A percentile compares a stretch with the other conserved stretches of the same genome.
Evolutionary conservation across 768 basidiomycete genomes (phyloP).

Genomic region (Leccinellum rugosiceps): DNA sequence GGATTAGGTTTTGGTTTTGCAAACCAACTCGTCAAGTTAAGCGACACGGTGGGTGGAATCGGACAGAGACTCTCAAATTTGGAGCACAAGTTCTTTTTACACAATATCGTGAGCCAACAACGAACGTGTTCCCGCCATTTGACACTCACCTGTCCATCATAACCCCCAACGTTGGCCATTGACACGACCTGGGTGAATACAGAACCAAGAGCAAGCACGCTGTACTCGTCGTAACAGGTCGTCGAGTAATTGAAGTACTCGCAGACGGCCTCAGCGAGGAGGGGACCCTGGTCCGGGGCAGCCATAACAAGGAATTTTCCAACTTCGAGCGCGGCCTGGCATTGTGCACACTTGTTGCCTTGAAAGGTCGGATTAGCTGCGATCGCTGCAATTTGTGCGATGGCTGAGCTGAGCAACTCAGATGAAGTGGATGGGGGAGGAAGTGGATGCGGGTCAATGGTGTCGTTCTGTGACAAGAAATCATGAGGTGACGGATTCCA

Average conservation of each 20-base stretch:
- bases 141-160: constrained; percentile 42
- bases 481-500: neutral
- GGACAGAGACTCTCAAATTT: constrained; percentile 36
- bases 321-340: constrained; percentile 37
- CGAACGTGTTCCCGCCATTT: neutral
- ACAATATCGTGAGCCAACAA: neutral
- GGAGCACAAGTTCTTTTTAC: constrained; percentile 30
- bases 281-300: constrained; percentile 40
- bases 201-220: constrained; percentile 35
- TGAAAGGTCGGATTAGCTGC: constrained; percentile 34
- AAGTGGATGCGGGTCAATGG: constrained; percentile 41
- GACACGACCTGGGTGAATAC: constrained; percentile 45
- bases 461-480: constrained; percentile 33
- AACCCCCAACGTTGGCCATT: constrained; percentile 42
- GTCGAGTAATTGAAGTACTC: constrained; percentile 37
- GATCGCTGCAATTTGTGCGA: constrained; percentile 37
- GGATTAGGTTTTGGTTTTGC: constrained; percentile 47
- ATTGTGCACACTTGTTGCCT: constrained; percentile 36
- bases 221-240: constrained; percentile 36
- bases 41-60: constrained; percentile 35
- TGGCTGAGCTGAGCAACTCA: constrained; percentile 35
- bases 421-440: constrained; percentile 32
- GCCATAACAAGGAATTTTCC: constrained; percentile 42
- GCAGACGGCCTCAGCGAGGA: constrained; percentile 39
- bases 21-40: constrained; percentile 46